phyloP scores from a whole-genome alignment of 768 basidiomycete genomes.

The Hygrophoropsis aurantiaca region DNA sequence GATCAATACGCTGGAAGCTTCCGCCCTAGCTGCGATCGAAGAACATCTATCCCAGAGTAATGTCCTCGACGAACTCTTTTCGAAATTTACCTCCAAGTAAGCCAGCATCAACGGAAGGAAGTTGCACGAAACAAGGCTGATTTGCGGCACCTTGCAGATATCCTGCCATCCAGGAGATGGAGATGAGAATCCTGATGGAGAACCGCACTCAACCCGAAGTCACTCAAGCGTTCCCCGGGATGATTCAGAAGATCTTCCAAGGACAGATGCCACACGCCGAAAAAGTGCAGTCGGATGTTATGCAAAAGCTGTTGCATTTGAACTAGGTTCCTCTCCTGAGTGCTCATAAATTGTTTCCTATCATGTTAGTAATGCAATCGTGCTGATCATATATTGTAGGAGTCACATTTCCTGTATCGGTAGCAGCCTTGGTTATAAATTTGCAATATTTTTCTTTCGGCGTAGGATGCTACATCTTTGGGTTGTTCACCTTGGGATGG shows the following conservation, averaged over 20 bases:
- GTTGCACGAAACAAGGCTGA: too few relatives aligned
- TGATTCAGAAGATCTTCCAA: slow-evolving; percentile 1
- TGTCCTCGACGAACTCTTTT: slow-evolving; percentile 9
- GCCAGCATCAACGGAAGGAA: too few relatives aligned
- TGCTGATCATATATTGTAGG: too few relatives aligned
- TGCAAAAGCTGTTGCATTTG: not conserved
- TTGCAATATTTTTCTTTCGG: too few relatives aligned
- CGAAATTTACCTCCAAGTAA: slow-evolving; percentile 10
- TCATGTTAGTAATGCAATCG: too few relatives aligned
- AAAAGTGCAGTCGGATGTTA: slow-evolving; percentile 3
- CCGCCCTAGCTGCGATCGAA: slow-evolving; percentile 7
- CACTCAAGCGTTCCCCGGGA: slow-evolving; percentile 1
- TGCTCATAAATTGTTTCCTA: too few relatives aligned
- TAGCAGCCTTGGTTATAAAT: too few relatives aligned
- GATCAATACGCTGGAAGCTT: not conserved
- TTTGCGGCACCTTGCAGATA: slow-evolving; percentile 1
- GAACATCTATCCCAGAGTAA: slow-evolving; percentile 1
- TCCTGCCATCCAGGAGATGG: slow-evolving; percentile 4
- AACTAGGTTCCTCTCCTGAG: too few relatives aligned
- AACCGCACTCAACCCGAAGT: slow-evolving; percentile 1
- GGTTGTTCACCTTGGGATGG: too few relatives aligned
- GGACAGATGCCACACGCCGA: slow-evolving; percentile 7
- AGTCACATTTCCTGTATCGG: too few relatives aligned
- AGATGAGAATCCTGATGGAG: slow-evolving; percentile 1
- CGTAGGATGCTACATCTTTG: too few relatives aligned